Evolutionary conservation across 306 rosid species (phyloP).

Genomic region (Fragaria vesca): DNA sequence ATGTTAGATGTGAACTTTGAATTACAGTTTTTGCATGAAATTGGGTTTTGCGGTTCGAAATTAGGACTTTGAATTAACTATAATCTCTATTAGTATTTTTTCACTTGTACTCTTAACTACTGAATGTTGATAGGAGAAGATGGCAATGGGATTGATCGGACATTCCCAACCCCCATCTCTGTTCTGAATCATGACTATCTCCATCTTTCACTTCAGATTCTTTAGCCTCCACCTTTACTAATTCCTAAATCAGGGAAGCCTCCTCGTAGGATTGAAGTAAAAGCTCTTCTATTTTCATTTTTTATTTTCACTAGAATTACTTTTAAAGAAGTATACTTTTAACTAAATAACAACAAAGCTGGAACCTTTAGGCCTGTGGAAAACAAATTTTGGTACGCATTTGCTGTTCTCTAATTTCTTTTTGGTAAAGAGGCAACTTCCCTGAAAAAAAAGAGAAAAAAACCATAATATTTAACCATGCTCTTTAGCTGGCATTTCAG

Average conservation of each 20-base stretch:
- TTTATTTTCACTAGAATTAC: background rate
- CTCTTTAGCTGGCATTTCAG: background rate
- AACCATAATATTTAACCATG: background rate
- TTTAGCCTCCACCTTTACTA: background rate
- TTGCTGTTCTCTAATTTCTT: too few species aligned
- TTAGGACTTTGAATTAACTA: background rate
- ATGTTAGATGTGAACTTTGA: background rate
- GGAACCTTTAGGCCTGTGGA: background rate
- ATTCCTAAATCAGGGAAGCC: background rate
- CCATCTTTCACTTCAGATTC: background rate
- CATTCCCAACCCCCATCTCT: background rate
- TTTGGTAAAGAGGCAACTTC: background rate
- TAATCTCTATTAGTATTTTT: too few species aligned
- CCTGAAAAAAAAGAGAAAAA: too few species aligned
- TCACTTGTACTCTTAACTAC: background rate
- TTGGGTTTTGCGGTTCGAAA: background rate
- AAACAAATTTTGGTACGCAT: background rate
- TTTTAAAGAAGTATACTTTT: background rate
- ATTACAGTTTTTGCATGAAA: background rate
- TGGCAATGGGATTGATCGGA: background rate
- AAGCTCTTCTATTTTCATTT: background rate
- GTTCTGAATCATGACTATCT: background rate
- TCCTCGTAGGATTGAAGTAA: background rate
- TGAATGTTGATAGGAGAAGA: background rate
- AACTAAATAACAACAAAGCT: background rate